Evolutionary conservation across 2,329 filamentous ascomycete species (phyloP).

Genomic region (Knoxdaviesia proteae): DNA sequence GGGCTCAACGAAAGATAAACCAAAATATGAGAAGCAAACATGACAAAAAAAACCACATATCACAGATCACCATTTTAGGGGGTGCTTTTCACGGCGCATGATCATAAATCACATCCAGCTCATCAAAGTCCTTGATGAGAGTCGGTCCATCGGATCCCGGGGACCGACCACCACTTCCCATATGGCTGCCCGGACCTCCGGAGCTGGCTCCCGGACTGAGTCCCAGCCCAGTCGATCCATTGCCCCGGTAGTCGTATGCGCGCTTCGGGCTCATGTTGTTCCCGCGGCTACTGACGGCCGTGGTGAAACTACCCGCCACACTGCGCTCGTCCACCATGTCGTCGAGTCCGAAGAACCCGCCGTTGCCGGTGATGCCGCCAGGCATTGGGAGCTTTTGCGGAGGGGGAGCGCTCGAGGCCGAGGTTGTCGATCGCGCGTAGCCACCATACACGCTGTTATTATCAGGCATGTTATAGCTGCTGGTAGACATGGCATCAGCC

Average conservation of each 20-base stretch:
- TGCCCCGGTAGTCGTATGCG: background rate
- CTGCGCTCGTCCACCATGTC: slow-evolving; percentile 9
- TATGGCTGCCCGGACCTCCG: background rate
- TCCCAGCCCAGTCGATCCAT: background rate
- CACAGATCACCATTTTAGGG: slow-evolving; percentile 1
- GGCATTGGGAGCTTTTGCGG: slow-evolving; percentile 1
- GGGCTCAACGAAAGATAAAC: background rate
- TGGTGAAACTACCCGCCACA: slow-evolving; percentile 6
- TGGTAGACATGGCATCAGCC: slow-evolving; percentile 1
- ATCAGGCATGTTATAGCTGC: no score
- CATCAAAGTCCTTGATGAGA: slow-evolving; percentile 17
- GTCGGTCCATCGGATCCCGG: slow-evolving; percentile 4
- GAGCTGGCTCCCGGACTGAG: no score
- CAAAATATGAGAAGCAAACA: background rate
- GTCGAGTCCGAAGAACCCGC: slow-evolving; percentile 9
- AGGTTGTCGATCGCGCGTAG: slow-evolving; percentile 5
- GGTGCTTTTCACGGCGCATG: background rate
- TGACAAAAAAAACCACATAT: slow-evolving; percentile 2
- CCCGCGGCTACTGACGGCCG: slow-evolving; percentile 7
- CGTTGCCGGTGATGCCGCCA: slow-evolving; percentile 4
- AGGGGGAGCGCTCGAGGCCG: slow-evolving; percentile 4
- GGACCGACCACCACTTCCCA: background rate
- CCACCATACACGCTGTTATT: slow-evolving; percentile 2
- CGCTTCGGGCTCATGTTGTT: slow-evolving; percentile 8
- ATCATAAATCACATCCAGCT: slow-evolving; percentile 13